Conservation (phyloP, 768 basidiomycete species). For the Tulasnella sp. region DNA sequence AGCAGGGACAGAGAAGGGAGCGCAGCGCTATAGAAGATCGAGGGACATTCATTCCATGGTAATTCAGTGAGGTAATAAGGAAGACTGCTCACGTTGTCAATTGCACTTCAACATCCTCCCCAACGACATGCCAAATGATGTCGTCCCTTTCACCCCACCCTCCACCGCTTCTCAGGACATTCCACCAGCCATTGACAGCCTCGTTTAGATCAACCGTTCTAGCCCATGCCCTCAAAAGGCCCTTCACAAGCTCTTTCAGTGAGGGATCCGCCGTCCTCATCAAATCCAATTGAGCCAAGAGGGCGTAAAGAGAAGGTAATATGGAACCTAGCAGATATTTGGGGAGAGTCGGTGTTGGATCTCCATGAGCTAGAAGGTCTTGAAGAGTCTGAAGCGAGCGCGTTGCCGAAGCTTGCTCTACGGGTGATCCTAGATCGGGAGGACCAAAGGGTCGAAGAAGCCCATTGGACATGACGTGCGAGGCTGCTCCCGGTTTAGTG, state of each 20-base stretch:
- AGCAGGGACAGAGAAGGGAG: slow-evolving; percentile 8
- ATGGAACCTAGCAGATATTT: slow-evolving; percentile 58
- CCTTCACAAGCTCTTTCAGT: slow-evolving; percentile 46
- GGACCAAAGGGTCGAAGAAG: slow-evolving; percentile 26
- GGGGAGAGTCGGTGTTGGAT: slow-evolving; percentile 65
- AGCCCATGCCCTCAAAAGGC: slow-evolving; percentile 65
- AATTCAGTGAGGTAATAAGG: slow-evolving; percentile 4
- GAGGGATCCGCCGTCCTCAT: slow-evolving; percentile 54
- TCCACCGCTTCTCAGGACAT: slow-evolving; percentile 34
- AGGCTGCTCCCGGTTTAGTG: slow-evolving; percentile 18
- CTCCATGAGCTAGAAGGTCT: slow-evolving; percentile 57
- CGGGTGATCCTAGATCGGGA: slow-evolving; percentile 16
- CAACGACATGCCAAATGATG: slow-evolving; percentile 45
- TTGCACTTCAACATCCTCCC: slow-evolving; percentile 40
- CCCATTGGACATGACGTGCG: slow-evolving; percentile 23
- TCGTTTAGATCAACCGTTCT: slow-evolving; percentile 46
- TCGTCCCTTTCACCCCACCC: slow-evolving; percentile 32
- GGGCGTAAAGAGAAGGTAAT: slow-evolving; percentile 51
- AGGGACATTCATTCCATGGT: too few relatives aligned
- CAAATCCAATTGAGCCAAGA: slow-evolving; percentile 44
- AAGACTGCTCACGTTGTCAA: slow-evolving; percentile 36
- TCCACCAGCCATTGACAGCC: slow-evolving; percentile 48
- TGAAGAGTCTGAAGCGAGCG: slow-evolving; percentile 45
- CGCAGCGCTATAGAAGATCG: not conserved
- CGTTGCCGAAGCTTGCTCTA: not conserved